phyloP scores from a whole-genome alignment of 768 basidiomycete species.

The Podaxis rugospora region DNA sequence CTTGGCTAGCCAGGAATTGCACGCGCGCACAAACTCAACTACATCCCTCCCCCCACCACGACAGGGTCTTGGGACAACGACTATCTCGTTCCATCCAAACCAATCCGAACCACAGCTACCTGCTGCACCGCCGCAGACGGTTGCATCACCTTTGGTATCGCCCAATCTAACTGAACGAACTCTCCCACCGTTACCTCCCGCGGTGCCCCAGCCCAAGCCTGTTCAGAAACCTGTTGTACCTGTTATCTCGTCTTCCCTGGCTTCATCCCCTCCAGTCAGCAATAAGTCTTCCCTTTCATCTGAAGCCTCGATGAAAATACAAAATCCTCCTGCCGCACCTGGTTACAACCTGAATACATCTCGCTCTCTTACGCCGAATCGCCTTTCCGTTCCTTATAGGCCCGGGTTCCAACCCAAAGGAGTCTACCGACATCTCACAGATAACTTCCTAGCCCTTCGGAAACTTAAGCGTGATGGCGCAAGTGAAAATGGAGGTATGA shows the following conservation, averaged over 20 bases:
- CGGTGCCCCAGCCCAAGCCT: background rate
- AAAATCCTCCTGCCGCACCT: background rate
- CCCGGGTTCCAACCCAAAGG: slow-evolving; percentile 94
- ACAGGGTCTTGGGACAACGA: background rate
- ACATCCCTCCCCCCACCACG: slow-evolving; percentile 19
- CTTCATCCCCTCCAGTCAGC: background rate
- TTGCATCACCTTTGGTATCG: background rate
- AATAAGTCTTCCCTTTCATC: background rate
- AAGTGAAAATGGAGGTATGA: slow-evolving; percentile 28
- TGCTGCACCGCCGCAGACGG: background rate
- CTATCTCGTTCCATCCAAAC: background rate
- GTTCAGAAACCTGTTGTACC: background rate
- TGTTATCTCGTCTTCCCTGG: background rate
- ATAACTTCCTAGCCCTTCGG: slow-evolving; percentile 63
- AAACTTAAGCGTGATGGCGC: slow-evolving; percentile 34
- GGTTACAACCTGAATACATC: slow-evolving; percentile 8
- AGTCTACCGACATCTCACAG: slow-evolving; percentile 73
- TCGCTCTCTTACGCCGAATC: slow-evolving; percentile 9
- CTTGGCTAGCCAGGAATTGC: slow-evolving; percentile 17
- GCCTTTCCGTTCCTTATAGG: slow-evolving; percentile 62
- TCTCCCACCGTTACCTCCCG: slow-evolving; percentile 5
- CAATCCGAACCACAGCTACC: slow-evolving; percentile 5
- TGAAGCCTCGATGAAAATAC: background rate
- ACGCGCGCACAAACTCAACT: slow-evolving; percentile 21
- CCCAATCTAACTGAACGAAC: slow-evolving; percentile 7